Evolutionary conservation across 2,329 filamentous ascomycete species (phyloP), one percentile per base, ranked within the genome.

Genomic region (Hymenoscyphus occultus): DNA sequence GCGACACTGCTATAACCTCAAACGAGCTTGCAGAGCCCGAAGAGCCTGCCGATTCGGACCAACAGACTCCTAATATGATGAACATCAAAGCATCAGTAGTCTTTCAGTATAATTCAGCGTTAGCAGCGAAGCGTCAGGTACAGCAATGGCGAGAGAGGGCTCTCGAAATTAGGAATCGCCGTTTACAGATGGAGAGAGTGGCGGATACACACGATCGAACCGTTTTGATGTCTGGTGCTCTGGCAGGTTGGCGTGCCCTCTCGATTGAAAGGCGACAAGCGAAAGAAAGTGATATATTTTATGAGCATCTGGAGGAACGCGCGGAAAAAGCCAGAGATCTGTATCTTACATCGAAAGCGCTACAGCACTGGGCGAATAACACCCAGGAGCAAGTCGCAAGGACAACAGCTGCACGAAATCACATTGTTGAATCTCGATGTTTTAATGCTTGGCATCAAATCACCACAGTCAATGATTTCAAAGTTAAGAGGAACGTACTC

Each of bases 391-490:
- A 91, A 72, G 80, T 87, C 16, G 83, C 86, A 67, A 84, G 86
- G 51, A 91, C 90, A 3, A 85, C 84, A 4, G 81, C 86, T 54
- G 91, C 90, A 22, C 83, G 90, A 67, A 82, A 86, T 67, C 90
- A 92, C 74, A 86, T 93, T 66, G 78, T 95, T 62, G 82, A 88
- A 63, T 86, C 84, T 13, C 84, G 85, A 63, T 88, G 87, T 67
- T 92, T 91, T 75, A 85, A 84, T 65, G 86, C 86, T 7, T 92
- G 90, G 90, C 82, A 84, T 32, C 82, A 86, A 65, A 85, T 90
- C 63, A 89, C 87, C 12, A 69, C 69, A 58, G 70, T 71, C 14
- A 75, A 73, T 59, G 74, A 76, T 63, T 71, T 81, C 54, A 83
- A 83, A 69, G 77, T 80, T 12, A 79, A 81, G 56, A 76, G 82